Evolutionary conservation across 1,139 yeast genomes (phyloP).

Genomic region (Yamadazyma spencermartinsiae): DNA sequence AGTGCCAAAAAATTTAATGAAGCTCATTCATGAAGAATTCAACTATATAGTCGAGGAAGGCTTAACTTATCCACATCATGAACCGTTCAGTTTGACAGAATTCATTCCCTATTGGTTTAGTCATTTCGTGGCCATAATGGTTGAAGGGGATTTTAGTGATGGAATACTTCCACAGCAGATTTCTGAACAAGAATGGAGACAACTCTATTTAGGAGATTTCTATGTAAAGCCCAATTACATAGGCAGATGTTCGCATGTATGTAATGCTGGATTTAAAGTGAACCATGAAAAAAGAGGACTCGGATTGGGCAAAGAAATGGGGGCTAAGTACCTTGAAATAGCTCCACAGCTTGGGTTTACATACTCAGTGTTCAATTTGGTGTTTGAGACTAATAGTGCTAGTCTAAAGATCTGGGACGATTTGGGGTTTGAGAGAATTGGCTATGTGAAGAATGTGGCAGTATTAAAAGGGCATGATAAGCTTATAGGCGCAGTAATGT

Average conservation of each 20-base stretch:
- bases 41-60: conserved; percentile 52
- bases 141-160: conserved; percentile 34
- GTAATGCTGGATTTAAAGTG: conserved; percentile 80
- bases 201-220: conserved; percentile 60
- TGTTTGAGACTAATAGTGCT: conserved; percentile 70
- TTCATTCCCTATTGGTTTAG: conserved; percentile 46
- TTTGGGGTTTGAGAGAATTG: conserved; percentile 73
- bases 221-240: conserved; percentile 77
- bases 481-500: conserved; percentile 69
- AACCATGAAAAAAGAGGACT: conserved; percentile 54
- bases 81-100: conserved; percentile 26
- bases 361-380: conserved; percentile 81
- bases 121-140: conserved; percentile 45
- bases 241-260: conserved; percentile 75
- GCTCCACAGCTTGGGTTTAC: conserved; percentile 74
- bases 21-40: conserved; percentile 37
- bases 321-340: conserved; percentile 57
- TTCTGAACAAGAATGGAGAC: conserved; percentile 34
- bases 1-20: conserved; percentile 38
- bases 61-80: conserved; percentile 46
- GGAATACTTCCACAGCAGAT: conserved; percentile 11
- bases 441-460: conserved; percentile 66
- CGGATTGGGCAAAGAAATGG: conserved; percentile 63
- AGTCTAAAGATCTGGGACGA: conserved; percentile 72
- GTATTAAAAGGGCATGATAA: conserved; percentile 57